Evolutionary conservation across 176 grass and related monocot genomes (phyloP), one percentile per base, ranked within the genome.

Genomic region (Calamus simplicifolius): DNA sequence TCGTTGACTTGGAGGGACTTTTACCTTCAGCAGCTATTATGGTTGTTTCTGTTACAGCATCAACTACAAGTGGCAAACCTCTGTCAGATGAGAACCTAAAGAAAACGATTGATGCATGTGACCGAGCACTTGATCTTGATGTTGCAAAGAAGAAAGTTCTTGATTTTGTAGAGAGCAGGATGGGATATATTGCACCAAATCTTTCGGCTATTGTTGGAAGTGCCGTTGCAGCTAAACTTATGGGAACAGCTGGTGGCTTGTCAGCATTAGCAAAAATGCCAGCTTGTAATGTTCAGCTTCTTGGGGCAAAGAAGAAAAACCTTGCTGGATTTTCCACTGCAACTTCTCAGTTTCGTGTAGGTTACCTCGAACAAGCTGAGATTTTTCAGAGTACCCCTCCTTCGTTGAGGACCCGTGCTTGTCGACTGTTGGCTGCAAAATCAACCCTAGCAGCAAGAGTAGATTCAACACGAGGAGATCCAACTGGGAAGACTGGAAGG

Each of bases 21-120:
- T 81, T 90, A 26, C 90, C 90, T 68, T 95, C 90, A 75, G 90
- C 90, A 50, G 75, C 84, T 63, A 95, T 95, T 68, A 95, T 90
- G 82, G 82, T 87, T 18, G 57, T 95, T 23, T 87, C 86, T 4
- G 80, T 90, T 31, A 90, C 90, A 76, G 90, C 71, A 78, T 95
- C 86, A 75, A 95, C 82, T 58, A 90, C 90, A 59, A 90, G 74
- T 48, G 90, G 90, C 25, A 84, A 95, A 25, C 90, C 86, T 64
- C 70, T 90, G 57, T 83, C 86, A 17, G 62, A 87, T 23, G 82
- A 95, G 56, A 95, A 76, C 66, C 77, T 95, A 51, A 63, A 71
- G 30, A 90, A 95, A 70, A 81, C 80, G 5, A 63, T 74, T 48
- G 86, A 90, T 69, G 86, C 90, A 57, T 95, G 90, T 74, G 80